A percentile compares a stretch with the other conserved stretches of the same genome.
Evolutionary conservation across 164 flowering plant genomes (phyloP).

Genomic region (Tetrastigma voinierianum): DNA sequence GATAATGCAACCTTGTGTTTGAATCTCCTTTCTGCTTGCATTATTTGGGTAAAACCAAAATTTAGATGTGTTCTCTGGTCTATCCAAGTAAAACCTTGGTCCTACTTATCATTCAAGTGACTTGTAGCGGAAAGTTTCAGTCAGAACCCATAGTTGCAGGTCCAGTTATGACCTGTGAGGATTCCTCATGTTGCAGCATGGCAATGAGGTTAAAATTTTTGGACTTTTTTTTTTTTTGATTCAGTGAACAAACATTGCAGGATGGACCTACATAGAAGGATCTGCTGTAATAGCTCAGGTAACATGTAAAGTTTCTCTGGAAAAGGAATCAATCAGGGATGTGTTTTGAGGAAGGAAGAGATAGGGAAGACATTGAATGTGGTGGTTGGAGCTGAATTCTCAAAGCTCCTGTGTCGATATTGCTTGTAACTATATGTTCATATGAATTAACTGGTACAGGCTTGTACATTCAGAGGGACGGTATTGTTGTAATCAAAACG

Average conservation of each 20-base stretch:
- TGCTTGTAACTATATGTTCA: not conserved
- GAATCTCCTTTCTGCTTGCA: no score
- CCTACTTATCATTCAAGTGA: not conserved
- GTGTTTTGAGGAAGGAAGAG: no score
- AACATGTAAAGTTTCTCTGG: not conserved
- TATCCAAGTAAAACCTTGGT: not conserved
- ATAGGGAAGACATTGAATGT: not conserved
- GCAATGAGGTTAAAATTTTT: not conserved
- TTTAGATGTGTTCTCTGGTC: not conserved
- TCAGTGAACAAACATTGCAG: not conserved
- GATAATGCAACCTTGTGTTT: no score
- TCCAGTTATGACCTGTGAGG: not conserved
- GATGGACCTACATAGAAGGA: not conserved
- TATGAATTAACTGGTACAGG: conserved; percentile 1
- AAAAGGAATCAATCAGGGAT: no score
- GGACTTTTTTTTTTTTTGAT: not conserved
- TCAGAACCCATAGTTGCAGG: not conserved
- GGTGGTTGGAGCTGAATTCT: not conserved
- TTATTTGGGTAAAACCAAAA: no score
- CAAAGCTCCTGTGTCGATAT: not conserved
- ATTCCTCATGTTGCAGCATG: not conserved
- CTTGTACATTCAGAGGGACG: not conserved
- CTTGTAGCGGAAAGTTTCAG: no score
- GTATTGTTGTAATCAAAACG: not conserved
- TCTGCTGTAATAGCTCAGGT: not conserved